Conservation (phyloP, 2,329 filamentous ascomycete genomes). For the Aspergillus sp. region DNA sequence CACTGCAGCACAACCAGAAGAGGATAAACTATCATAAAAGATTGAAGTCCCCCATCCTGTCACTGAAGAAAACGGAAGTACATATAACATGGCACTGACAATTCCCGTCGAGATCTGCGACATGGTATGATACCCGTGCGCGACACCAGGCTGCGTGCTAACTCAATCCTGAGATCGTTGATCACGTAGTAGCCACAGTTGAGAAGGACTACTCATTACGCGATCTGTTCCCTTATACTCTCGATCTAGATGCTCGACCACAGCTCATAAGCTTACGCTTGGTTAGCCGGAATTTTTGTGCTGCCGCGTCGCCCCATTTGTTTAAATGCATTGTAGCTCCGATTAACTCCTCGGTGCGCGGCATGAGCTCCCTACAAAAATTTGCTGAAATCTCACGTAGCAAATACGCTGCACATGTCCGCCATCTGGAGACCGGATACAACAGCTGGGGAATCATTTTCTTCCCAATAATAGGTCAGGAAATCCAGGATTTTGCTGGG, state of each 20-base stretch:
- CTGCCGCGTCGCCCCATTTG: neutral
- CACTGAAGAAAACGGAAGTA: neutral
- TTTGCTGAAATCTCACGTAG: neutral
- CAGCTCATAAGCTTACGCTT: neutral
- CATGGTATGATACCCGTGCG: neutral
- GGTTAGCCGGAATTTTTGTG: neutral
- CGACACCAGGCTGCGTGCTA: neutral
- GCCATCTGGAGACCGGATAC: neutral
- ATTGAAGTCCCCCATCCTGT: neutral
- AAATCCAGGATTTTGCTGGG: neutral
- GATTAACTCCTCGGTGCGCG: neutral
- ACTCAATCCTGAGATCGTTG: neutral
- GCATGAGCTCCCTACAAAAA: neutral
- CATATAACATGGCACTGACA: neutral
- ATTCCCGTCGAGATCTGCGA: neutral
- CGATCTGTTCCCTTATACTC: neutral
- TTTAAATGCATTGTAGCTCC: neutral
- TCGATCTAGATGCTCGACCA: neutral
- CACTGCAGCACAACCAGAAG: neutral
- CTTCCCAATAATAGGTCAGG: too few species aligned
- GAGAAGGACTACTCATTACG: neutral
- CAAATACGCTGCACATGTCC: neutral
- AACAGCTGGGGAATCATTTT: too few species aligned
- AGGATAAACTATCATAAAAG: neutral
- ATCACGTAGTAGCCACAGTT: neutral